Evolutionary conservation across 805 yeast genomes (phyloP), one percentile per base, ranked within the genome.

Genomic region (Candida gorgasii): DNA sequence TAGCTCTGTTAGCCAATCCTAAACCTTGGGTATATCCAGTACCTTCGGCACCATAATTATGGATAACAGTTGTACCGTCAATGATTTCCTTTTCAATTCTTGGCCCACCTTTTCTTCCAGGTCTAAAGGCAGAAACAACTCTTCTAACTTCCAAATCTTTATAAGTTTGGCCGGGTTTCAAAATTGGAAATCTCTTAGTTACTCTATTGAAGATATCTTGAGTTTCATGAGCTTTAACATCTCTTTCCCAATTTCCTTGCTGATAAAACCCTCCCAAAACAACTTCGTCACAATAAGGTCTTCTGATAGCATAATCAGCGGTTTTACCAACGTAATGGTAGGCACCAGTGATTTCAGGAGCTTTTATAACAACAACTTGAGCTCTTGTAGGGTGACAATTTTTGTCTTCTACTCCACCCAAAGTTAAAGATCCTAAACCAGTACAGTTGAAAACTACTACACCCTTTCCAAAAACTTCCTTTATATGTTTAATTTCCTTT

Each of bases 201-300:
- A 88, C 78, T 50, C 92, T 72, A 36, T 62, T 65, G 27, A 85
- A 50, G 40, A 86, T 84, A 48, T 83, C 84, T 29, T 74, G 73
- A 1, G 85, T 78, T 54, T 84, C 81, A 27, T 65, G 67, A 23
- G 65, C 71, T 50, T 68, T 78, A 2, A 88, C 78, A 46, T 79
- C 84, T 1, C 75, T 77, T 81, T 27, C 68, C 82, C 83, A 81
- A 52, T 80, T 78, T 45, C 75, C 78, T 49, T 73, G 72, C 50
- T 85, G 89, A 51, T 81, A 58, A 51, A 73, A 86, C 1, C 95
- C 95, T 19, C 95, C 95, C 14, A 87, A 69, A 33, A 87, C 73
- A 20, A 86, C 72, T 48, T 84, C 83, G 42, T 76, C 72, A 1
- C 86, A 78, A 42, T 69, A 62, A 0, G 90, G 89, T 47, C 92